These are phyloP conservation scores for Asterella californica DNA, from an alignment of 225 moss, liverwort and hornwort species.

Conservation along the genomic window DNA sequence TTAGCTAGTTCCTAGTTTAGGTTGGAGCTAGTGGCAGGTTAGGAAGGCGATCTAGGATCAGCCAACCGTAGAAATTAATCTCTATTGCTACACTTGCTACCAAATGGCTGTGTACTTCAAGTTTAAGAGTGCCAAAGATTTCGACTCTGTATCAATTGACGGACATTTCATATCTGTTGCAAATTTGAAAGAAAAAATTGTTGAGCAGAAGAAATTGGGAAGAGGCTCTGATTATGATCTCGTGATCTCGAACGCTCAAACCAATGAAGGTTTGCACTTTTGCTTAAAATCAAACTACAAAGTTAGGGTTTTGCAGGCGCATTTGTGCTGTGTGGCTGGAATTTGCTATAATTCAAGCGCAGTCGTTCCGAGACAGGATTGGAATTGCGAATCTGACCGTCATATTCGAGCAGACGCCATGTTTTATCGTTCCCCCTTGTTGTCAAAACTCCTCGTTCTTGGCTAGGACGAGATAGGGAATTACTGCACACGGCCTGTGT, in stretches of 20 bases:
- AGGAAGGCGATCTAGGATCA: conserved; percentile 42
- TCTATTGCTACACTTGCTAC: conserved; percentile 30
- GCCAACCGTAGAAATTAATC: conserved; percentile 23
- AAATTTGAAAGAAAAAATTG: conserved; percentile 67
- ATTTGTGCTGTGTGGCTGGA: conserved; percentile 16
- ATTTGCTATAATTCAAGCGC: conserved; percentile 17
- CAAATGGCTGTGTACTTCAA: conserved; percentile 62
- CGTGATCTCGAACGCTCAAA: conserved; percentile 59
- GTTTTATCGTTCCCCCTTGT: neutral
- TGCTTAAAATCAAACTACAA: conserved; percentile 34
- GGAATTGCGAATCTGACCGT: conserved; percentile 11
- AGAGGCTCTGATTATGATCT: conserved; percentile 60
- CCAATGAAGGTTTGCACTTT: conserved; percentile 57
- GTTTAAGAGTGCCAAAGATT: conserved; percentile 70
- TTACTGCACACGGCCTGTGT: neutral
- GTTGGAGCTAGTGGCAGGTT: conserved; percentile 36
- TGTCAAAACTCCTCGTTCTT: neutral
- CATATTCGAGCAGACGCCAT: conserved; percentile 3
- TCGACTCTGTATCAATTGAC: conserved; percentile 61
- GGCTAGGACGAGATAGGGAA: neutral
- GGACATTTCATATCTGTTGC: conserved; percentile 65
- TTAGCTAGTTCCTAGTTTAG: conserved; percentile 38
- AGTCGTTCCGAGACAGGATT: conserved; percentile 22
- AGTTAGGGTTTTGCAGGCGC: conserved; percentile 23
- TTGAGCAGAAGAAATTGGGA: conserved; percentile 66